Conservation (phyloP, 345 rosid genomes). For the Crucihimalaya himalaica region DNA sequence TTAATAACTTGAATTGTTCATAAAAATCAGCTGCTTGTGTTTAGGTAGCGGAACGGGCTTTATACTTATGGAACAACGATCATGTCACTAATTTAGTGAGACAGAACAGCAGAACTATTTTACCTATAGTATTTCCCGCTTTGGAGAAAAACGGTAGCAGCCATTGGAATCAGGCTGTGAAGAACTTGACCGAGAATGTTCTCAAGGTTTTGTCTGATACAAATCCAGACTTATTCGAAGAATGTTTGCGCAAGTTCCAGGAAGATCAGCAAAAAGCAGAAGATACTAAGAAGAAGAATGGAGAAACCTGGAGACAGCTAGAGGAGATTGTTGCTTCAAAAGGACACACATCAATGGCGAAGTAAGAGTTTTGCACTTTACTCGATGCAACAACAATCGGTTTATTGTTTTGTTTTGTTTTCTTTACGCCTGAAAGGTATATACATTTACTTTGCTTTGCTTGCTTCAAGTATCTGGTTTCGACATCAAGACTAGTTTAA, state of each 20-base stretch:
- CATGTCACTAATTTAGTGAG: conserved; percentile 42
- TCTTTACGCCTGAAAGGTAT: conserved; percentile 35
- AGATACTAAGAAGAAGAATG: conserved; percentile 42
- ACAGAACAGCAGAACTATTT: conserved; percentile 40
- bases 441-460: conserved; percentile 24
- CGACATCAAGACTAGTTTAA: conserved; percentile 10
- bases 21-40: conserved; percentile 7
- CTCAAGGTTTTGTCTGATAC: conserved; percentile 44
- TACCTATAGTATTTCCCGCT: conserved; percentile 45
- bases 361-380: conserved; percentile 25
- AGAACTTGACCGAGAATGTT: conserved; percentile 43
- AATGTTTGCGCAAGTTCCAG: conserved; percentile 42
- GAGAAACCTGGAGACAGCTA: conserved; percentile 54
- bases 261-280: conserved; percentile 43
- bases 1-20: conserved; percentile 23
- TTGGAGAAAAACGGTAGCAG: conserved; percentile 41
- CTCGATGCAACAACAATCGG: not conserved
- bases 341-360: conserved; percentile 38
- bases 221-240: conserved; percentile 41
- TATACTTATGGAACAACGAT: conserved; percentile 47
- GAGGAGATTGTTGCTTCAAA: conserved; percentile 71
- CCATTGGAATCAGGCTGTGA: conserved; percentile 45
- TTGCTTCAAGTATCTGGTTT: conserved; percentile 30
- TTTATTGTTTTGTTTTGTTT: conserved; percentile 21
- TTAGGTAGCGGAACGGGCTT: conserved; percentile 45